Conservation (phyloP, 768 basidiomycete species). For the Zangia roseola region DNA sequence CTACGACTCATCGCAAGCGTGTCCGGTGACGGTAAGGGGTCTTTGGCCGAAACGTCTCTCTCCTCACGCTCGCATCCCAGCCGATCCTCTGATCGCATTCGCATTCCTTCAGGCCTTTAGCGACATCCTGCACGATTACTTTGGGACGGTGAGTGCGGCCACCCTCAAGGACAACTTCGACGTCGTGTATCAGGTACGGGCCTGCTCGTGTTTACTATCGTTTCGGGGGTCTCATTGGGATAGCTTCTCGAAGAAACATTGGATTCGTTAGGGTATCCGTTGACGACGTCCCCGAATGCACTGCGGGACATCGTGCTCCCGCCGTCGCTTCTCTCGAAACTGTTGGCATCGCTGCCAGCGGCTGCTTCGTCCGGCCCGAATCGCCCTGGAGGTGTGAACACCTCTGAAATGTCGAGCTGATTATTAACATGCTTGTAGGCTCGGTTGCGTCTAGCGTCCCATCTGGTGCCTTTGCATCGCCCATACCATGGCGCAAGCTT, state of each 20-base stretch:
- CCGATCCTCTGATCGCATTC: conserved; percentile 88
- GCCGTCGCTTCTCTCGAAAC: conserved; percentile 79
- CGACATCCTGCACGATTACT: conserved; percentile 82
- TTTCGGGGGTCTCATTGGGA: neutral
- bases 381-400: conserved; percentile 28
- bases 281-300: conserved; percentile 88
- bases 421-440: conserved; percentile 12
- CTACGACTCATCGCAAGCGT: conserved; percentile 78
- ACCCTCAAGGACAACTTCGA: conserved; percentile 91
- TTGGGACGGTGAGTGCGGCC: conserved; percentile 78
- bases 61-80: conserved; percentile 37
- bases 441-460: conserved; percentile 37
- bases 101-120: conserved; percentile 85
- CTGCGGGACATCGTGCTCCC: conserved; percentile 92
- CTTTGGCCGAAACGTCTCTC: neutral
- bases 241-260: conserved; percentile 95
- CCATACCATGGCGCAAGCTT: conserved; percentile 91
- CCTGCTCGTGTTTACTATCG: neutral
- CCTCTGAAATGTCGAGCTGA: neutral
- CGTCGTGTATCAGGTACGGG: conserved; percentile 83
- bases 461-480: conserved; percentile 70
- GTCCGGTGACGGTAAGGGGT: conserved; percentile 70
- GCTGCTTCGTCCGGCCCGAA: conserved; percentile 24
- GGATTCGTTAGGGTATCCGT: conserved; percentile 87
- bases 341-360: conserved; percentile 42